These are phyloP conservation scores for Cercophora newfieldiana DNA, from an alignment of 495 filamentous ascomycete species.

Conservation along the genomic window DNA sequence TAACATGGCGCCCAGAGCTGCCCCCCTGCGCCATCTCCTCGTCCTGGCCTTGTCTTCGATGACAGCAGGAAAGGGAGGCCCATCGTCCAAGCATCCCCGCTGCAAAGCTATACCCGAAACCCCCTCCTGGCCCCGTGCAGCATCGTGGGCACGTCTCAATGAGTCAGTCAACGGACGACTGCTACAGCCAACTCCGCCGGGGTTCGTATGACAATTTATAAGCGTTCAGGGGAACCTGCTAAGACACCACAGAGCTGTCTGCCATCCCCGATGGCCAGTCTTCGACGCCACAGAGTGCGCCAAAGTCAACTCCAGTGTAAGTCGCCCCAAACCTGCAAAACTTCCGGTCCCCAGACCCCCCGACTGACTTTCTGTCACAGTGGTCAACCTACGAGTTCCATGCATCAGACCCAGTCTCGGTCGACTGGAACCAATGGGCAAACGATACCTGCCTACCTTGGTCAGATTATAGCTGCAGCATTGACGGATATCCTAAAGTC, in stretches of 20 bases:
- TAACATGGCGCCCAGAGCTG: background rate
- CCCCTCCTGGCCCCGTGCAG: constrained; percentile 35
- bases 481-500: constrained; percentile 49
- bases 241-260: no score
- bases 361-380: background rate
- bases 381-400: constrained; percentile 43
- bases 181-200: constrained; percentile 52
- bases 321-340: no score
- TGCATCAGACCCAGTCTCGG: constrained; percentile 38
- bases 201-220: no score
- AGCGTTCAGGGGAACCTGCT: no score
- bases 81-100: constrained; percentile 10
- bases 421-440: constrained; percentile 43
- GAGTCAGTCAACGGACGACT: constrained; percentile 49
- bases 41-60: constrained; percentile 1
- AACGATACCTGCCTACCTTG: constrained; percentile 50
- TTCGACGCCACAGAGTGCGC: constrained; percentile 39
- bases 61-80: background rate
- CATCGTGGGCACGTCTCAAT: constrained; percentile 36
- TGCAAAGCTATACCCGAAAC: constrained; percentile 40
- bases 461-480: constrained; percentile 35
- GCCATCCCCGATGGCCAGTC: constrained; percentile 47
- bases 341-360: background rate
- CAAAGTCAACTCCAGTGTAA: constrained; percentile 24
- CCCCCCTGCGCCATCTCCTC: background rate